Percentiles rank a stretch among this genome's conserved stretches.
phyloP scores from a whole-genome alignment of 768 basidiomycete genomes.

The Boletus bicolor region DNA sequence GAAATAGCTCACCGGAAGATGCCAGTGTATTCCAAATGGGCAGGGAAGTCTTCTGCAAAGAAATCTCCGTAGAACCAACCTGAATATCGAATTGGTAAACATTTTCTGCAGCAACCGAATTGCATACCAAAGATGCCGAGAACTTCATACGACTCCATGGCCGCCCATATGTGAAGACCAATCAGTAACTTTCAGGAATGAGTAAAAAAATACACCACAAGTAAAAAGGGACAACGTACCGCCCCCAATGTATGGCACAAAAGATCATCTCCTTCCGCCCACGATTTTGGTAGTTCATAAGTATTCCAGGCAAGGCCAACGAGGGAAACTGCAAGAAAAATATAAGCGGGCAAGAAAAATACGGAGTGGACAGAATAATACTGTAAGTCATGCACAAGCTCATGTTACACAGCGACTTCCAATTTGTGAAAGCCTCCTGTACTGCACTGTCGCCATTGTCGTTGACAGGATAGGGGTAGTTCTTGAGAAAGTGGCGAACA shows the following conservation, averaged over 20 bases:
- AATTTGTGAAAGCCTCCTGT: conserved; percentile 92
- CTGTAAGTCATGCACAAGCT: conserved; percentile 95
- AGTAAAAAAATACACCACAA: conserved; percentile 1
- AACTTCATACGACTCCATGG: conserved; percentile 86
- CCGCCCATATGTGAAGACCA: conserved; percentile 88
- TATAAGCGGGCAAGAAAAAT: background rate
- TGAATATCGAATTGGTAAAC: conserved; percentile 27
- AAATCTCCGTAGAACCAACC: conserved; percentile 99
- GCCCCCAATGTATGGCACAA: conserved; percentile 85
- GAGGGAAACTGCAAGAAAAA: conserved; percentile 63
- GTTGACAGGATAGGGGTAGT: conserved; percentile 81
- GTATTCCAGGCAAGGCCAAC: conserved; percentile 86
- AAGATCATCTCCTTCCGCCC: conserved; percentile 85
- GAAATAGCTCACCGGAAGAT: conserved; percentile 73
- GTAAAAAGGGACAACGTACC: conserved; percentile 45
- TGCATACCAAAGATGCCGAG: conserved; percentile 84
- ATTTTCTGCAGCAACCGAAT: background rate
- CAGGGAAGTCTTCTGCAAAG: conserved; percentile 91
- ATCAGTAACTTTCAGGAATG: conserved; percentile 62
- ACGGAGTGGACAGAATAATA: conserved; percentile 29
- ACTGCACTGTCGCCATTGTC: conserved; percentile 74
- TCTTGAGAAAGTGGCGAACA: conserved; percentile 90
- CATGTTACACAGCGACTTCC: conserved; percentile 91
- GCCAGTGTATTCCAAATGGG: conserved; percentile 90
- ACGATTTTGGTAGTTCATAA: conserved; percentile 76